A percentile compares a stretch with the other conserved stretches of the same genome.
phyloP scores from a whole-genome alignment of 225 moss, liverwort and hornwort genomes.

The Antitrichia curtipendula region DNA sequence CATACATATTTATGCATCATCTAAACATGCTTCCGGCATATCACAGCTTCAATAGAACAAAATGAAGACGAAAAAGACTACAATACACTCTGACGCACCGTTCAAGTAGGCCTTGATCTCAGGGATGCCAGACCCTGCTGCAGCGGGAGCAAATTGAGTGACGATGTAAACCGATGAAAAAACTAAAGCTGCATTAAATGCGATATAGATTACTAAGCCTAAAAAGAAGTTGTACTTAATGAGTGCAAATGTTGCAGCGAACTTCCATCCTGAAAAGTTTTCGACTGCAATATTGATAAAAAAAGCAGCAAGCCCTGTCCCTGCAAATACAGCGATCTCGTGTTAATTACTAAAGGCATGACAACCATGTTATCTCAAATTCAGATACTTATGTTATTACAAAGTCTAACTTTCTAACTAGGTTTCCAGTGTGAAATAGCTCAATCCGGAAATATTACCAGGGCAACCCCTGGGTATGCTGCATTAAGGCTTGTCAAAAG shows the following conservation, averaged over 20 bases:
- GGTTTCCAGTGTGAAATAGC: not conserved
- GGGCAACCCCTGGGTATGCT: not conserved
- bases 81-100: slow-evolving; percentile 21
- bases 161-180: slow-evolving; percentile 95
- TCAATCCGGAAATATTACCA: not conserved
- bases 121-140: slow-evolving; percentile 98
- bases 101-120: slow-evolving; percentile 99
- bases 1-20: not conserved
- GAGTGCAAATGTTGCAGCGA: slow-evolving; percentile 87
- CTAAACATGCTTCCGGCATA: not conserved
- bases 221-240: slow-evolving; percentile 82
- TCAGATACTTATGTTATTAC: not conserved
- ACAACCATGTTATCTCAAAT: not conserved
- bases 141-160: slow-evolving; percentile 96
- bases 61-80: not conserved
- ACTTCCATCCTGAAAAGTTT: slow-evolving; percentile 99
- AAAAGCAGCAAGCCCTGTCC: slow-evolving; percentile 95
- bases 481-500: not conserved
- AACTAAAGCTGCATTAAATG: slow-evolving; percentile 84
- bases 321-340: slow-evolving; percentile 30
- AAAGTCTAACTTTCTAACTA: not conserved
- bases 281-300: slow-evolving; percentile 98
- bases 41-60: not conserved
- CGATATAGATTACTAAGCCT: slow-evolving; percentile 74
- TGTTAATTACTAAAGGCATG: not conserved